Evolutionary conservation across 2,329 filamentous ascomycete species (phyloP).

Genomic region (Dryadomyces quercivorus): DNA sequence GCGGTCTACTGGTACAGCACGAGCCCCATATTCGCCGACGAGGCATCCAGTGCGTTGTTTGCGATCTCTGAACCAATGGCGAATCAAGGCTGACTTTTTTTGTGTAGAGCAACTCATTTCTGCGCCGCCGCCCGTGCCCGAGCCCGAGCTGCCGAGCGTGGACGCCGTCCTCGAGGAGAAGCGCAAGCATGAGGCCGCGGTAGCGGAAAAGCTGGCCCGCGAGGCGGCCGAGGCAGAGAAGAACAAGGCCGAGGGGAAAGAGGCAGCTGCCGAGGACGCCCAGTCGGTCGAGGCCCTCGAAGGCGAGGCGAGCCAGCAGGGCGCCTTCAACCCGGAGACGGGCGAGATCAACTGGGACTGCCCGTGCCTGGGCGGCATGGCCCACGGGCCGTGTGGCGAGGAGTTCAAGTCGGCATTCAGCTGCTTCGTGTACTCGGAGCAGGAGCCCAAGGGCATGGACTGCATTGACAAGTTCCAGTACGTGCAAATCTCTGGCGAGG

Average conservation of each 20-base stretch:
- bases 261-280: slow-evolving; percentile 8
- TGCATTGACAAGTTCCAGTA: slow-evolving; percentile 98
- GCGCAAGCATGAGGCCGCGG: slow-evolving; percentile 31
- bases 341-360: slow-evolving; percentile 99
- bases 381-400: slow-evolving; percentile 85
- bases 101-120: slow-evolving; percentile 21
- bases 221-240: slow-evolving; percentile 16
- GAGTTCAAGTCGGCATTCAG: slow-evolving; percentile 94
- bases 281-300: slow-evolving; percentile 46
- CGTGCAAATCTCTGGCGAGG: slow-evolving; percentile 21
- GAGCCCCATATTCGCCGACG: slow-evolving; percentile 74
- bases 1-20: slow-evolving; percentile 93
- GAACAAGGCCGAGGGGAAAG: slow-evolving; percentile 11
- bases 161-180: slow-evolving; percentile 56
- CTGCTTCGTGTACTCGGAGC: slow-evolving; percentile 92
- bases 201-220: neutral
- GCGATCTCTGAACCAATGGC: slow-evolving; percentile 6
- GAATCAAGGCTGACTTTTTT: slow-evolving; percentile 11
- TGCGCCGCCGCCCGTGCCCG: slow-evolving; percentile 36
- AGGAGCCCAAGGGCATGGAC: slow-evolving; percentile 95
- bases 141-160: slow-evolving; percentile 49
- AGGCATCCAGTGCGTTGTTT: slow-evolving; percentile 50
- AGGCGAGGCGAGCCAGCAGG: slow-evolving; percentile 73
- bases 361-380: slow-evolving; percentile 95
- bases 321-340: slow-evolving; percentile 95